Percentiles rank a stretch among this genome's conserved stretches.
These are phyloP conservation scores for Musa beccarii DNA, from an alignment of 176 grass and related monocot genomes.

Conservation along the genomic window DNA sequence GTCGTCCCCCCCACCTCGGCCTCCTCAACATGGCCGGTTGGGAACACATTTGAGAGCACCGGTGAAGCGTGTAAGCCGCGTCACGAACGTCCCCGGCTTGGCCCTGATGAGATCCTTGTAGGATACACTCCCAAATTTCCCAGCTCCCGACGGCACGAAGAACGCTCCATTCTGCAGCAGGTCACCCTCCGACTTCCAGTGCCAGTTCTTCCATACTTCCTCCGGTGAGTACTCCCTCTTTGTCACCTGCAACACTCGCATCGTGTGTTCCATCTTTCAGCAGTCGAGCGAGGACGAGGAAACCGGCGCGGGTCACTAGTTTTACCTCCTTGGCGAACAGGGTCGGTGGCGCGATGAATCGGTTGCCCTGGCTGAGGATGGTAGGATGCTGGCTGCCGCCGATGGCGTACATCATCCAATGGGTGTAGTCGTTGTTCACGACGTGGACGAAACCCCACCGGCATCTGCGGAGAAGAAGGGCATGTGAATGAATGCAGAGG, in stretches of 20 bases:
- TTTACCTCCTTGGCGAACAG: conserved; percentile 41
- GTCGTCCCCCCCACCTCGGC: too few relatives aligned
- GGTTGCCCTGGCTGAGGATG: conserved; percentile 68
- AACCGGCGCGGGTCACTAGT: background rate
- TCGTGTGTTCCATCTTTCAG: too few relatives aligned
- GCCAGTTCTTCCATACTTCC: conserved; percentile 55
- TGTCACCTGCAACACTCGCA: conserved; percentile 32
- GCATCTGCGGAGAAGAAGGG: conserved; percentile 19
- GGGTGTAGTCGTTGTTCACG: conserved; percentile 73
- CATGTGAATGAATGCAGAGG: background rate
- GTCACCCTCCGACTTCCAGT: conserved; percentile 55
- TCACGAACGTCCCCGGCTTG: conserved; percentile 54
- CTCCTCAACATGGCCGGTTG: conserved; percentile 29
- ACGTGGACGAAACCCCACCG: conserved; percentile 56
- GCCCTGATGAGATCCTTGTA: conserved; percentile 45
- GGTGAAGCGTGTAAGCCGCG: conserved; percentile 51
- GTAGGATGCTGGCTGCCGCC: conserved; percentile 48
- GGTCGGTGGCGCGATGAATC: conserved; percentile 52
- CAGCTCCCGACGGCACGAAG: conserved; percentile 34
- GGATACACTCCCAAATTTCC: background rate
- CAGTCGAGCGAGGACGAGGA: too few relatives aligned
- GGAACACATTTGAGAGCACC: conserved; percentile 33
- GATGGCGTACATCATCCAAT: conserved; percentile 71
- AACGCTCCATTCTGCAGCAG: conserved; percentile 47
- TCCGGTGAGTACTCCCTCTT: conserved; percentile 48